Evolutionary conservation across 768 basidiomycete species (phyloP).

Genomic region (Boletellus sp.): DNA sequence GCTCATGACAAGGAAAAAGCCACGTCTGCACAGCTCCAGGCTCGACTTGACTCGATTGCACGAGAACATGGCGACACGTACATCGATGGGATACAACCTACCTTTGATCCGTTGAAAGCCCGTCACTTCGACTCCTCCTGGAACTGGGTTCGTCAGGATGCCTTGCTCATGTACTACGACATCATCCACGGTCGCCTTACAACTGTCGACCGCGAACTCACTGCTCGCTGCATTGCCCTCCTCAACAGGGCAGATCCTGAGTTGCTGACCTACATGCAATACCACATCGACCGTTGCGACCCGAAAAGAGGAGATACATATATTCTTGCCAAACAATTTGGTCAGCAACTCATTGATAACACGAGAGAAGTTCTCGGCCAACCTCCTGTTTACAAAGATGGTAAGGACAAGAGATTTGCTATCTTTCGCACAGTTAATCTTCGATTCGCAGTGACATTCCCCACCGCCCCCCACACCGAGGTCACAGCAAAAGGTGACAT

Average conservation of each 20-base stretch:
- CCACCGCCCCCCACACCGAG: conserved; percentile 94
- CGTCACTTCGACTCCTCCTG: conserved; percentile 98
- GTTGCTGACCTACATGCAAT: conserved; percentile 93
- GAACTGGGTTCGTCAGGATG: conserved; percentile 99
- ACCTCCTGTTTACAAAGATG: conserved; percentile 94
- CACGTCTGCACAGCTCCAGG: conserved; percentile 66
- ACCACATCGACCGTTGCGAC: conserved; percentile 83
- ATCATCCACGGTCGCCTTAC: conserved; percentile 95
- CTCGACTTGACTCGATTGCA: conserved; percentile 81
- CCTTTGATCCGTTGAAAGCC: conserved; percentile 93
- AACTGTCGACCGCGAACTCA: conserved; percentile 93
- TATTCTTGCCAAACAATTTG: conserved; percentile 94
- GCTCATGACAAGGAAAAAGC: conserved; percentile 86
- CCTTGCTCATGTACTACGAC: conserved; percentile 95
- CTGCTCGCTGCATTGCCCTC: conserved; percentile 93
- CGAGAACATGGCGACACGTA: conserved; percentile 93
- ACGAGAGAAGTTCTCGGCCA: conserved; percentile 77
- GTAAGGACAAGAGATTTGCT: conserved; percentile 41
- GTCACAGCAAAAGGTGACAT: conserved; percentile 94
- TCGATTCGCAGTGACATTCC: conserved; percentile 79
- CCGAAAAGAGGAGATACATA: conserved; percentile 85
- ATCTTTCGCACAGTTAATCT: neutral
- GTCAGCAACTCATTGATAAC: conserved; percentile 93
- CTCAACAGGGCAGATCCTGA: conserved; percentile 96
- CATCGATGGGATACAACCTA: conserved; percentile 91